These are phyloP conservation scores for Camellia japonica DNA, from an alignment of 148 eudicot species.

Conservation along the genomic window DNA sequence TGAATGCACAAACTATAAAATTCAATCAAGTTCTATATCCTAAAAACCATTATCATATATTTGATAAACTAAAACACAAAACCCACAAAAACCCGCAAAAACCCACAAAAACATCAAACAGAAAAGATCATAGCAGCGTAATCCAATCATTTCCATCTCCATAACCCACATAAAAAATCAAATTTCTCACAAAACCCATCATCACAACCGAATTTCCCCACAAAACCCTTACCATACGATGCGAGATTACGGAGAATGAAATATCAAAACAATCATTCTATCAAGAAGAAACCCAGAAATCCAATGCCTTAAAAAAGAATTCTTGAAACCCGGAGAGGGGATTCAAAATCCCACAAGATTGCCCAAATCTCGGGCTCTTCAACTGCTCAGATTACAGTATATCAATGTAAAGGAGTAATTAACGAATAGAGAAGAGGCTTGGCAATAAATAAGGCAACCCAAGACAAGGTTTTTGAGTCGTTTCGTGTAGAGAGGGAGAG, in stretches of 20 bases:
- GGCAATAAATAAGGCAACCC: slow-evolving; percentile 10
- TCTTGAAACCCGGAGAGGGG: slow-evolving; percentile 17
- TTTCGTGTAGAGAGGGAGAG: not conserved
- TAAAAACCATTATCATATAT: not conserved
- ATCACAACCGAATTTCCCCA: slow-evolving; percentile 13
- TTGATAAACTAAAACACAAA: slow-evolving; percentile 9
- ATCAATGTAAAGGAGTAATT: not conserved
- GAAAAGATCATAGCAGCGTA: not conserved
- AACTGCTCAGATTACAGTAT: slow-evolving; percentile 5
- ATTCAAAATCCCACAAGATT: slow-evolving; percentile 15
- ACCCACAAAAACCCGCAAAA: not conserved
- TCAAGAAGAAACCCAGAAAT: slow-evolving; percentile 21
- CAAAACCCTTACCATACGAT: slow-evolving; percentile 32
- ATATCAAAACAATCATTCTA: not conserved
- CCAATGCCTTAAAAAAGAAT: slow-evolving; percentile 10
- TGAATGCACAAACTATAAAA: not conserved
- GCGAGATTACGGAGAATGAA: slow-evolving; percentile 14
- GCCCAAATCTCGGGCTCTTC: slow-evolving; percentile 10
- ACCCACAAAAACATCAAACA: not conserved
- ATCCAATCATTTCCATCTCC: slow-evolving; percentile 6
- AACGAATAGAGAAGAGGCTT: not conserved
- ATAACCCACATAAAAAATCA: slow-evolving; percentile 12
- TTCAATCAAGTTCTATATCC: not conserved
- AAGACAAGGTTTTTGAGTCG: not conserved
- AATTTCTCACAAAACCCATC: slow-evolving; percentile 29